A percentile compares a stretch with the other conserved stretches of the same genome.
These are phyloP conservation scores for Teratosphaeria zuluensis DNA, from an alignment of 2,329 filamentous ascomycete genomes.

Conservation along the genomic window DNA sequence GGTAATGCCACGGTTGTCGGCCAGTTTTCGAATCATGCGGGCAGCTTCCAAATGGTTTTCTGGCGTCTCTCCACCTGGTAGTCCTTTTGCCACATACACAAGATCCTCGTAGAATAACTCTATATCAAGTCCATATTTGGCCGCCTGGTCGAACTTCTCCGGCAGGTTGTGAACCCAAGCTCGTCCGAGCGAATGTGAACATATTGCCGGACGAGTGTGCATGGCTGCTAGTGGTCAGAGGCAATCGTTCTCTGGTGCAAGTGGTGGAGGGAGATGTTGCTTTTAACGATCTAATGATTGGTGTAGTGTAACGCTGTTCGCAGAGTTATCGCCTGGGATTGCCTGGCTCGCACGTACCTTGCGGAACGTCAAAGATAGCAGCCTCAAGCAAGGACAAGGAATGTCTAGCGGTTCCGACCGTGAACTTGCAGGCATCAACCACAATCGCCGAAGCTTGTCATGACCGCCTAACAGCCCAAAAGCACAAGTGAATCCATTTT, in stretches of 20 bases:
- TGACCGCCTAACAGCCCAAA: background rate
- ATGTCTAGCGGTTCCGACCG: background rate
- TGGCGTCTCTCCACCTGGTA: conserved; percentile 33
- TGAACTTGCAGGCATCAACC: background rate
- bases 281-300: background rate
- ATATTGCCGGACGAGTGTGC: conserved; percentile 56
- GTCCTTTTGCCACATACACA: conserved; percentile 45
- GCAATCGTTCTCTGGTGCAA: background rate
- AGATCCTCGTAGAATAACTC: conserved; percentile 75
- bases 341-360: background rate
- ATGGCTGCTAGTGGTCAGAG: conserved; percentile 18
- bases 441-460: background rate
- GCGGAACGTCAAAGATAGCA: background rate
- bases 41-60: conserved; percentile 50
- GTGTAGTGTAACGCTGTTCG: background rate
- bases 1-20: conserved; percentile 43
- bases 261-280: background rate
- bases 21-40: conserved; percentile 46
- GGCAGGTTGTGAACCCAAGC: conserved; percentile 59
- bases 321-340: background rate
- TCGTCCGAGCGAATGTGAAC: conserved; percentile 67
- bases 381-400: background rate
- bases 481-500: background rate
- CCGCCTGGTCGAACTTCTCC: conserved; percentile 59
- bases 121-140: conserved; percentile 57